Evolutionary conservation across 140 eudicot species (phyloP), one percentile per base, ranked within the genome.

Genomic region (Cichorium intybus): DNA sequence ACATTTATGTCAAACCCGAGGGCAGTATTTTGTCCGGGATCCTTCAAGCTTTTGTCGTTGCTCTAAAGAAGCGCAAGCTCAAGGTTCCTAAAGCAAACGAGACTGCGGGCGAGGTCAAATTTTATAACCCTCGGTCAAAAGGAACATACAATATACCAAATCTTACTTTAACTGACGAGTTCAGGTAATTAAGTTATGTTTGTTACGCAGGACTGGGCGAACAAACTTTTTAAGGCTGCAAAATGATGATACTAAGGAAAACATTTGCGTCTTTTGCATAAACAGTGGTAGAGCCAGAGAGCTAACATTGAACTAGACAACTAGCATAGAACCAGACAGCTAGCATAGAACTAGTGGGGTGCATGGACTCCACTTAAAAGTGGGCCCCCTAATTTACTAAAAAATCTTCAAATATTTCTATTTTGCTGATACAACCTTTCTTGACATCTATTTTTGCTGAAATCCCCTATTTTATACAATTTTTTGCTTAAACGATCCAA

Each of bases 11-110:
- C 35, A 64, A 80, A 75, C 96, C 95, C 7, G 80, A 71, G 59
- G 96, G 96, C 4, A 88, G 96, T 49, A 68, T 85, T 22, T 87
- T 92, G 56, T 69, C 93, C 0, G 84, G 86, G 31, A 68, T 92
- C 33, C 87, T 72, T 2, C 89, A 82, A 18, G 81, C 81, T 3
- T 60, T 92, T 22, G 93, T 81, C 18, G 95, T 87, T 0, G 82
- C 95, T 50, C 81, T 61, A 69, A 85, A 81, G 81, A 92, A 92
- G 48, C 79, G 98, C 10, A 79, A 76, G 7, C 54, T 88, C 48
- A 17, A 69, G 28, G 62, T 84, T 15, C 87, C 87, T 1, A 37
- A 27, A 21, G 73, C n/a, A 5, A 78, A 60, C 4, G 66, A 34
- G 4, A 12, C 4, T 1, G 35, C 14, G 2, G 23, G 0, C 65